Evolutionary conservation across 768 basidiomycete species (phyloP).

Genomic region (Termitomyces heimii): DNA sequence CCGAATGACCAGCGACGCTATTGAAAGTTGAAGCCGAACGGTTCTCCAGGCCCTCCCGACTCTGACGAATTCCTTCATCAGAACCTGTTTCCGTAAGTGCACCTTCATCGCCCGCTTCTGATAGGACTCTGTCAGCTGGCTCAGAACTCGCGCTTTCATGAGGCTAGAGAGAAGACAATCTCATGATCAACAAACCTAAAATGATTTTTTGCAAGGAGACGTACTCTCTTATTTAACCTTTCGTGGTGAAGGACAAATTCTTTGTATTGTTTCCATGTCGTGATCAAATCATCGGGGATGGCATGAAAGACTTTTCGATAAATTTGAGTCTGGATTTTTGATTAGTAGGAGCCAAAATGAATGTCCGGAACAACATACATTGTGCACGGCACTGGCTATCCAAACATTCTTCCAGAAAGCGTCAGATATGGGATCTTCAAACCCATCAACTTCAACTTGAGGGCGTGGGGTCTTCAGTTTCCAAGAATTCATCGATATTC

Average conservation of each 20-base stretch:
- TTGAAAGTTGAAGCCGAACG: constrained; percentile 20
- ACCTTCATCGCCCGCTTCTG: constrained; percentile 45
- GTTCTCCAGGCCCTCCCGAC: constrained; percentile 26
- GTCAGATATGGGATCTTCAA: constrained; percentile 87
- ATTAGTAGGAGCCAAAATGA: constrained; percentile 2
- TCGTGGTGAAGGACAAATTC: constrained; percentile 78
- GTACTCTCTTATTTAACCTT: constrained; percentile 61
- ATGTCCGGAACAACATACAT: constrained; percentile 46
- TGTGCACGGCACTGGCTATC: constrained; percentile 82
- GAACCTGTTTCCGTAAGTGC: constrained; percentile 22
- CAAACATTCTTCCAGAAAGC: constrained; percentile 89
- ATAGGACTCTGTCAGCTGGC: constrained; percentile 50
- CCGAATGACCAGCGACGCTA: constrained; percentile 14
- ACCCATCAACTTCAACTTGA: constrained; percentile 64
- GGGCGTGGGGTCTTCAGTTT: constrained; percentile 64
- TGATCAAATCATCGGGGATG: constrained; percentile 86
- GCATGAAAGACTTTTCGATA: constrained; percentile 94
- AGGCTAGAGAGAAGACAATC: constrained; percentile 24
- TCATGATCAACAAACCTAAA: not conserved
- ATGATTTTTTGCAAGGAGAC: constrained; percentile 10
- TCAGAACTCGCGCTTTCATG: constrained; percentile 35
- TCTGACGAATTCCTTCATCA: constrained; percentile 15
- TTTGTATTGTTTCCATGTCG: constrained; percentile 94
- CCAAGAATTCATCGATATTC: constrained; percentile 56
- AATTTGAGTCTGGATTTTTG: constrained; percentile 72